Conservation (phyloP, 345 rosid genomes). For the Theobroma cacao region DNA sequence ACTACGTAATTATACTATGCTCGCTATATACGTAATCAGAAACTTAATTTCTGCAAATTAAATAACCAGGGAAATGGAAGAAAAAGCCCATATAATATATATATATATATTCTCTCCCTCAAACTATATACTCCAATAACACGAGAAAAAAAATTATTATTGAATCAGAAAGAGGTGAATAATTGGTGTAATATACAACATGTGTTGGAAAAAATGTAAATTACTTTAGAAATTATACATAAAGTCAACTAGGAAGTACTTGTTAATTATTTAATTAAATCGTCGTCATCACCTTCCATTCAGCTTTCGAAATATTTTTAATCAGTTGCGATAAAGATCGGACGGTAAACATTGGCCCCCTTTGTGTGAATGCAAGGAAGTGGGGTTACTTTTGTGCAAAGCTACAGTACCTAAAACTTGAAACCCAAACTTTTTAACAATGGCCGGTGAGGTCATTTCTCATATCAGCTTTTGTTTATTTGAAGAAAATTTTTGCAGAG, state of each 20-base stretch:
- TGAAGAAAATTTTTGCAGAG: neutral
- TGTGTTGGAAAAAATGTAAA: neutral
- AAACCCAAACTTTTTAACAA: neutral
- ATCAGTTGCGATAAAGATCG: neutral
- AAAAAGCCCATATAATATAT: no score
- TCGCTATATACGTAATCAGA: no score
- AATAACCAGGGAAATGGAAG: no score
- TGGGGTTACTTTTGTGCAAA: constrained; percentile 11
- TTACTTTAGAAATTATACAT: neutral
- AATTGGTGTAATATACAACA: neutral
- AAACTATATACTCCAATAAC: no score
- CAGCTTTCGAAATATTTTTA: neutral
- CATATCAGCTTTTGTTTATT: constrained; percentile 7
- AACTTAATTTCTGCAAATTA: no score
- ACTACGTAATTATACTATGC: no score
- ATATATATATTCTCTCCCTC: no score
- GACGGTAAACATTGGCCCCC: neutral
- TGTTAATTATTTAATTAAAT: neutral
- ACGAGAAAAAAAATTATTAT: no score
- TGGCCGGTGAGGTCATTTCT: constrained; percentile 15
- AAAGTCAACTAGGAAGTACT: neutral
- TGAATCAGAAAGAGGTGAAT: neutral
- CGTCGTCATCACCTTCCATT: neutral
- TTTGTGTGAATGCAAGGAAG: constrained; percentile 2
- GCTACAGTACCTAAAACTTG: neutral